A percentile compares a stretch with the other conserved stretches of the same genome.
These are phyloP conservation scores for Aureobasidium vineae DNA, from an alignment of 2,329 filamentous ascomycete species.

Conservation along the genomic window DNA sequence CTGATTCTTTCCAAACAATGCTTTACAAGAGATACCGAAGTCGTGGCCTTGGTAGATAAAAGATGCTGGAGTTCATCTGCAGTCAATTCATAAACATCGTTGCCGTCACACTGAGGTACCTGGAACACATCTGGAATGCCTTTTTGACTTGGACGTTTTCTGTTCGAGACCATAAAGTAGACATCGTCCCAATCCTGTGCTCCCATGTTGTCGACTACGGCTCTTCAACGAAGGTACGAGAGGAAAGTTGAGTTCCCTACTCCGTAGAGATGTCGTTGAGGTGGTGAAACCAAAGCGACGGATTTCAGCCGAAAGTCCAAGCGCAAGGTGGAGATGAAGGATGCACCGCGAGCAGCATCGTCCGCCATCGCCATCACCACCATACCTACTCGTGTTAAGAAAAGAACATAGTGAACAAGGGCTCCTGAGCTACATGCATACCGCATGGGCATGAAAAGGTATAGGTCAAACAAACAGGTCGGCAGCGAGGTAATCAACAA, in stretches of 20 bases:
- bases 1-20: slow-evolving; percentile 25
- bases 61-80: slow-evolving; percentile 24
- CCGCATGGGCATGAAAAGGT: neutral
- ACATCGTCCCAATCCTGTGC: slow-evolving; percentile 12
- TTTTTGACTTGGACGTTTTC: neutral
- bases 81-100: slow-evolving; percentile 23
- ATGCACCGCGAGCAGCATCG: neutral
- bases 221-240: neutral
- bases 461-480: neutral
- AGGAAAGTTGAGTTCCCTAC: neutral
- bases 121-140: slow-evolving; percentile 20
- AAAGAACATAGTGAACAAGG: neutral
- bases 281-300: neutral
- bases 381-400: neutral
- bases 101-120: slow-evolving; percentile 17
- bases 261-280: neutral
- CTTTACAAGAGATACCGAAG: slow-evolving; percentile 9
- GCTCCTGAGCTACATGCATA: neutral
- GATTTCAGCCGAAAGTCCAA: slow-evolving; percentile 11
- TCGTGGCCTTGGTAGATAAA: slow-evolving; percentile 6
- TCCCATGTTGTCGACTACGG: neutral
- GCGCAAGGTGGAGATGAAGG: slow-evolving; percentile 20
- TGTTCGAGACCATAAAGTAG: slow-evolving; percentile 14
- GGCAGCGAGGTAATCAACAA: neutral
- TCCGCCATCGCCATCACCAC: neutral